These are phyloP conservation scores for Ustulina deusta DNA, from an alignment of 2,329 filamentous ascomycete species.

Conservation along the genomic window DNA sequence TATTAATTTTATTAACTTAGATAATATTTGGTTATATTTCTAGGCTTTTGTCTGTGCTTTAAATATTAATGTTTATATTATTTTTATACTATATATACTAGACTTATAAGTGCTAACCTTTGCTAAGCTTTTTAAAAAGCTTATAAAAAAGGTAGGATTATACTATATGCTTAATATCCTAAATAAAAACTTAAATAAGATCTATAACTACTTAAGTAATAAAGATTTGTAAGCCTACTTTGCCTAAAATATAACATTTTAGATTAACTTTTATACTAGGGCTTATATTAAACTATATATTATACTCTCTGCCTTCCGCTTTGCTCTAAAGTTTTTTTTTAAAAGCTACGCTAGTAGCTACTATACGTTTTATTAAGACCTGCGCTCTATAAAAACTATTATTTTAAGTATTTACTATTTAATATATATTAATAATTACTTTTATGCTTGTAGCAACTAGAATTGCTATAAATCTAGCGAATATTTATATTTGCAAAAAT, in stretches of 20 bases:
- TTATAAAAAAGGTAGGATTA: neutral
- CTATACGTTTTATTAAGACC: neutral
- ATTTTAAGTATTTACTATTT: neutral
- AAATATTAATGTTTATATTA: neutral
- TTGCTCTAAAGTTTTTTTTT: neutral
- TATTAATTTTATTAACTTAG: constrained; percentile 2
- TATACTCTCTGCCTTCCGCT: too few relatives aligned
- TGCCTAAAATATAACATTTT: neutral
- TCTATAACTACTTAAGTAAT: neutral
- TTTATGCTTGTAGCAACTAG: neutral
- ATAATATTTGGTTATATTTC: constrained; percentile 2
- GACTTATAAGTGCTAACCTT: constrained; percentile 1
- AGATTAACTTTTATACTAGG: neutral
- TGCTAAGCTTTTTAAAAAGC: constrained; percentile 1
- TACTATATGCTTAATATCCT: neutral
- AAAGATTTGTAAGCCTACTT: neutral
- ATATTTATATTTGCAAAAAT: neutral
- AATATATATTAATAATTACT: neutral
- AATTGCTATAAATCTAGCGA: neutral
- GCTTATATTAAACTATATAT: neutral
- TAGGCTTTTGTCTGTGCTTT: neutral
- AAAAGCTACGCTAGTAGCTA: neutral
- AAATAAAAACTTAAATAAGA: constrained; percentile 3
- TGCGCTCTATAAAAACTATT: neutral
- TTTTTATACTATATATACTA: neutral